These are phyloP conservation scores for Paecilomyces formosus DNA, from an alignment of 2,329 filamentous ascomycete genomes.

Conservation along the genomic window DNA sequence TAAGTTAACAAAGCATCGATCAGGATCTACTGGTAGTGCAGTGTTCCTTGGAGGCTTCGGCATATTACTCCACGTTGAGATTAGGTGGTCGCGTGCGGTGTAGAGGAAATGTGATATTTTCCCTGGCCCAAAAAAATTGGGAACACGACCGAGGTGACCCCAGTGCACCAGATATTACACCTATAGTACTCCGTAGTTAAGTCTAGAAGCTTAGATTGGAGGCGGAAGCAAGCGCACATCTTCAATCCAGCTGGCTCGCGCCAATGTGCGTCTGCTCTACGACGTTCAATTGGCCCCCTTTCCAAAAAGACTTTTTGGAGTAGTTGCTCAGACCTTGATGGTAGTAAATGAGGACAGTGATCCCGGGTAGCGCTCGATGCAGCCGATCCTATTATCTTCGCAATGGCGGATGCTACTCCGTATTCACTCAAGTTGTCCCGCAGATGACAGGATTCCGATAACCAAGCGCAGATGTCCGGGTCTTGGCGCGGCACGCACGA, in stretches of 20 bases:
- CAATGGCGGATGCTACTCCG: neutral
- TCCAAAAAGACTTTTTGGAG: neutral
- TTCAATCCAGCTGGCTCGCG: neutral
- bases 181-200: no score
- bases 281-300: neutral
- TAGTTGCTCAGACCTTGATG: no score
- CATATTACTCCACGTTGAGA: no score
- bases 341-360: neutral
- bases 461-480: neutral
- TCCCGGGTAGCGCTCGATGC: neutral
- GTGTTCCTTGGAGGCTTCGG: no score
- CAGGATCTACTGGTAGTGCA: neutral
- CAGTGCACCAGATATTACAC: neutral
- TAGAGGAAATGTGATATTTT: neutral
- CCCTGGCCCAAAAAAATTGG: neutral
- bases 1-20: neutral
- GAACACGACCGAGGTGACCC: neutral
- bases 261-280: neutral
- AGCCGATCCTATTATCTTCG: neutral
- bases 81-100: neutral
- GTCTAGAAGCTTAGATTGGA: neutral
- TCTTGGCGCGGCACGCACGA: neutral
- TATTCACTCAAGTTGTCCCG: neutral
- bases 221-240: neutral
- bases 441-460: neutral